Percentiles rank a stretch among this genome's conserved stretches.
phyloP scores from a whole-genome alignment of 768 basidiomycete genomes.

The Tricholoma terreum region DNA sequence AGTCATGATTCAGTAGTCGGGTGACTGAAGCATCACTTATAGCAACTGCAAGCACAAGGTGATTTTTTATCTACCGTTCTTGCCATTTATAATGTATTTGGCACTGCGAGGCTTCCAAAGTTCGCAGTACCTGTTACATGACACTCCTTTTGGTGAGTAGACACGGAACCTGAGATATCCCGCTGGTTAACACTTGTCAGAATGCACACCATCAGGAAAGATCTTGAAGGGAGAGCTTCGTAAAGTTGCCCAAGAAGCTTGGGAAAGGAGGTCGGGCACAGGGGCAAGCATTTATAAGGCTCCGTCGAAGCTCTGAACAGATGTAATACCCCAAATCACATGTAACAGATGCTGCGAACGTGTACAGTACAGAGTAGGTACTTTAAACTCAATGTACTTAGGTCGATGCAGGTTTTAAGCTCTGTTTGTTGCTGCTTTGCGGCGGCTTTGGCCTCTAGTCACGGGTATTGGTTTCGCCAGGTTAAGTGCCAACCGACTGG shows the following conservation, averaged over 20 bases:
- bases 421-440: too few relatives aligned
- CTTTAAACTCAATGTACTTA: too few relatives aligned
- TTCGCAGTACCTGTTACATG: background rate
- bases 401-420: too few relatives aligned
- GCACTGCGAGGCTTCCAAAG: background rate
- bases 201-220: slow-evolving; percentile 1
- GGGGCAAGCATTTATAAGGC: too few relatives aligned
- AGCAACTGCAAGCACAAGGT: background rate
- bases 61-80: background rate
- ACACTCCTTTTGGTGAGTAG: background rate
- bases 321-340: too few relatives aligned
- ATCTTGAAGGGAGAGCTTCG: background rate
- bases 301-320: too few relatives aligned
- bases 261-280: too few relatives aligned
- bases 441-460: too few relatives aligned
- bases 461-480: too few relatives aligned
- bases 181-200: background rate
- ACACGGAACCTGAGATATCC: too few relatives aligned
- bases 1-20: background rate
- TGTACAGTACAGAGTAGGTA: too few relatives aligned
- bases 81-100: background rate
- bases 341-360: too few relatives aligned
- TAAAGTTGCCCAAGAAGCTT: background rate
- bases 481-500: background rate
- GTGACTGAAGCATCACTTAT: background rate